phyloP scores from a whole-genome alignment of 164 flowering plant species.

The Magnolia kwangsiensis region DNA sequence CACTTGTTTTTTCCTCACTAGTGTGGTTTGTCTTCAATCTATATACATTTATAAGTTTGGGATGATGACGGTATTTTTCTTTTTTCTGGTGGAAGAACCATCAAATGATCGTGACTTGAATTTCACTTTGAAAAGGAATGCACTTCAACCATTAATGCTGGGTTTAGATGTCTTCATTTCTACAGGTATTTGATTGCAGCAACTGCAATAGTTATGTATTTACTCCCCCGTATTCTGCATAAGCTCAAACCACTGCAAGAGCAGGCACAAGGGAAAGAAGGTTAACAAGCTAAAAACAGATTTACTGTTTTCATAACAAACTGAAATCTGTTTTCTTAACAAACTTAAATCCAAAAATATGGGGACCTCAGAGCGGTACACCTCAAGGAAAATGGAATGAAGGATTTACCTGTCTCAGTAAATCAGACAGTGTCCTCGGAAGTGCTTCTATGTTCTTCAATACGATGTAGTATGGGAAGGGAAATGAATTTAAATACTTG shows the following conservation, averaged over 20 bases:
- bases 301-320: background rate
- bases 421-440: constrained; percentile 76
- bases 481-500: constrained; percentile 78
- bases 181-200: background rate
- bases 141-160: no score
- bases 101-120: no score
- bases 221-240: constrained; percentile 43
- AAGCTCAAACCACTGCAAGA: constrained; percentile 66
- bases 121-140: no score
- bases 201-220: background rate
- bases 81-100: no score
- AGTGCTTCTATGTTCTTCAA: constrained; percentile 78
- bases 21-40: no score
- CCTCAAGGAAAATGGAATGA: background rate
- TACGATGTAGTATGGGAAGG: constrained; percentile 87
- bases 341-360: background rate
- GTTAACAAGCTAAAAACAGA: background rate
- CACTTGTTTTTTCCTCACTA: no score
- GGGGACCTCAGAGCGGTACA: background rate
- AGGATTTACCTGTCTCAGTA: constrained; percentile 72
- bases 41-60: no score
- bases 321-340: no score
- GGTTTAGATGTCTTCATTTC: no score
- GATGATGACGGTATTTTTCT: no score
- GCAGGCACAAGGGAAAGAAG: background rate